These are phyloP conservation scores for Lecanicillium sp. DNA, from an alignment of 2,329 filamentous ascomycete species.

Conservation along the genomic window DNA sequence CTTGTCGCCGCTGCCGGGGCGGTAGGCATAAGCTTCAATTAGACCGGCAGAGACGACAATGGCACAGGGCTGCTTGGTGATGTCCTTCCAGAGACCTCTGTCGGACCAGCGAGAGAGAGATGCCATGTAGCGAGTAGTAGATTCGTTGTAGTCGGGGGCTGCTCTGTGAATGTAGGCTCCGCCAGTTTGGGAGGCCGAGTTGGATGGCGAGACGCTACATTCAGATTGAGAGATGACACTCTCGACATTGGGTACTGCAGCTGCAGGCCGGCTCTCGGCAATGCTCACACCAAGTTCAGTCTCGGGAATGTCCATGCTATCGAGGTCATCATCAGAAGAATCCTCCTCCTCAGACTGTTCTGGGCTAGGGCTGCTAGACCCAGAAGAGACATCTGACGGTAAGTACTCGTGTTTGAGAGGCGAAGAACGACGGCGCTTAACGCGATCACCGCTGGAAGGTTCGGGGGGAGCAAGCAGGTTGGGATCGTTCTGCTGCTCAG, in stretches of 20 bases:
- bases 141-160: conserved; percentile 31
- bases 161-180: conserved; percentile 40
- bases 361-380: conserved; percentile 53
- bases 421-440: conserved; percentile 75
- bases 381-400: conserved; percentile 64
- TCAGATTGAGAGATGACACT: conserved; percentile 44
- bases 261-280: conserved; percentile 20
- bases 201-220: conserved; percentile 67
- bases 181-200: conserved; percentile 70
- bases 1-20: conserved; percentile 27
- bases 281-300: conserved; percentile 55
- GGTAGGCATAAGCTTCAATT: conserved; percentile 50
- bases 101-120: conserved; percentile 58
- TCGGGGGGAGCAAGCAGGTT: conserved; percentile 18
- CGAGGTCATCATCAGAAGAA: conserved; percentile 45
- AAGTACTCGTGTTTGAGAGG: conserved; percentile 96
- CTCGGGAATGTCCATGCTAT: conserved; percentile 54
- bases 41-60: conserved; percentile 53
- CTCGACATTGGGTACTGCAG: conserved; percentile 24
- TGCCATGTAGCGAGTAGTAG: conserved; percentile 43
- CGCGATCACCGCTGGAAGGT: conserved; percentile 34
- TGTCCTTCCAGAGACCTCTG: conserved; percentile 54
- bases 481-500: conserved; percentile 27
- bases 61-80: conserved; percentile 45
- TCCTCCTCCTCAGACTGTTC: conserved; percentile 44